Evolutionary conservation across 495 filamentous ascomycete genomes (phyloP).

Genomic region (Penicillium dipodomyicola): DNA sequence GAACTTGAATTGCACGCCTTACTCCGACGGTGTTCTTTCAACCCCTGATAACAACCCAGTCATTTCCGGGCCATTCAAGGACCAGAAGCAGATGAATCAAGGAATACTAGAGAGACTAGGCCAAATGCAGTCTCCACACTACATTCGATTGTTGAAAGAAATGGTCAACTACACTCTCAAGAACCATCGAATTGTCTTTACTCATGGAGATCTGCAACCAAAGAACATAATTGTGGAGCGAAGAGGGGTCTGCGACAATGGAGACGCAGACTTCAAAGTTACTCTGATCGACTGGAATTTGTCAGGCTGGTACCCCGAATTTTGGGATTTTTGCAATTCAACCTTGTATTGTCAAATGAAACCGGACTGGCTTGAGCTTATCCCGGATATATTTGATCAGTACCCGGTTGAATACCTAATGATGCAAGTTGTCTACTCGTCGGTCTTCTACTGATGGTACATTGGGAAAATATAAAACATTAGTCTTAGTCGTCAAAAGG

Average conservation of each 20-base stretch:
- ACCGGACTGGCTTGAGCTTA: slow-evolving; percentile 24
- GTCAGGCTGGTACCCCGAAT: slow-evolving; percentile 49
- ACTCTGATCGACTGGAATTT: slow-evolving; percentile 51
- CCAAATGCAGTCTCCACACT: not conserved
- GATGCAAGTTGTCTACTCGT: too few relatives aligned
- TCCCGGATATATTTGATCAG: slow-evolving; percentile 24
- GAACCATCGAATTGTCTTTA: slow-evolving; percentile 26
- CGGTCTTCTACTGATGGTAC: too few relatives aligned
- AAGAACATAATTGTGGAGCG: slow-evolving; percentile 35
- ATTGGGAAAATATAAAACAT: too few relatives aligned
- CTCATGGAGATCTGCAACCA: slow-evolving; percentile 33
- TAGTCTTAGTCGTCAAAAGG: too few relatives aligned
- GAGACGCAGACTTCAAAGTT: slow-evolving; percentile 19
- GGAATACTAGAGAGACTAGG: not conserved
- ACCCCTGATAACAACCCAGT: slow-evolving; percentile 2
- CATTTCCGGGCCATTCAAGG: slow-evolving; percentile 3
- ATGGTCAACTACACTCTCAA: slow-evolving; percentile 22
- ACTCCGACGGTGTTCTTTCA: not conserved
- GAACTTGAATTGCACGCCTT: not conserved
- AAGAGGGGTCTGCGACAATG: not conserved
- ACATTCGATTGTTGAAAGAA: slow-evolving; percentile 16
- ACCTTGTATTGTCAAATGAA: slow-evolving; percentile 21
- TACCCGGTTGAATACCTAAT: slow-evolving; percentile 7
- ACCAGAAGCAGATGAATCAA: slow-evolving; percentile 8
- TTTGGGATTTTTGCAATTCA: slow-evolving; percentile 47